Evolutionary conservation across 2,329 filamentous ascomycete genomes (phyloP).

Genomic region (Cladophialophora chaetospira): DNA sequence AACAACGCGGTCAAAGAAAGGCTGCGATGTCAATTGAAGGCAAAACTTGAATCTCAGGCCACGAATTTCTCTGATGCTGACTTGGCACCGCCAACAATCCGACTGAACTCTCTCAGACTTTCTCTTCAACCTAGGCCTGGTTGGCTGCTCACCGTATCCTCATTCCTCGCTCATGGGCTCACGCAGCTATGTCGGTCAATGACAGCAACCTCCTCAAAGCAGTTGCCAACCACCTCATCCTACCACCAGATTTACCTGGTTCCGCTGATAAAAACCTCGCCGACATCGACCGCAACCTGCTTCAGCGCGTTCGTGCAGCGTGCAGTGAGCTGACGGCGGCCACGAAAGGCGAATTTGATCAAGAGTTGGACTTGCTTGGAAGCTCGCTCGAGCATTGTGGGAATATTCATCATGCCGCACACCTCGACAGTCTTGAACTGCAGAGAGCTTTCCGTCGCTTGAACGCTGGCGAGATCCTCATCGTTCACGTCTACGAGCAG

Average conservation of each 20-base stretch:
- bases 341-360: background rate
- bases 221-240: slow-evolving; percentile 41
- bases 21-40: too few relatives aligned
- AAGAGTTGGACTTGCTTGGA: slow-evolving; percentile 8
- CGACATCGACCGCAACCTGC: slow-evolving; percentile 36
- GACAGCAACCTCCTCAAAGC: slow-evolving; percentile 2
- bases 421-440: slow-evolving; percentile 11
- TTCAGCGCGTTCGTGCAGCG: slow-evolving; percentile 36
- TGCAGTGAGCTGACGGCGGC: slow-evolving; percentile 28
- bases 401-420: slow-evolving; percentile 1
- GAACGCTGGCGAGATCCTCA: slow-evolving; percentile 39
- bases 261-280: slow-evolving; percentile 37
- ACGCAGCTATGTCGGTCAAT: background rate
- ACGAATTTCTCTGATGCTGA: too few relatives aligned
- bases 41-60: too few relatives aligned
- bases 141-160: too few relatives aligned
- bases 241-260: slow-evolving; percentile 44
- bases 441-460: slow-evolving; percentile 35
- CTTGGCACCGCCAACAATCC: too few relatives aligned
- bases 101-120: too few relatives aligned
- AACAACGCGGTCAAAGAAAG: too few relatives aligned
- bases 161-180: background rate
- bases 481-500: slow-evolving; percentile 52
- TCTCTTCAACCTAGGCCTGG: too few relatives aligned
- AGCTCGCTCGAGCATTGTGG: slow-evolving; percentile 11